Evolutionary conservation across 2,329 filamentous ascomycete genomes (phyloP), one percentile per base, ranked within the genome.

Genomic region (Dothideomycetidae sp.): DNA sequence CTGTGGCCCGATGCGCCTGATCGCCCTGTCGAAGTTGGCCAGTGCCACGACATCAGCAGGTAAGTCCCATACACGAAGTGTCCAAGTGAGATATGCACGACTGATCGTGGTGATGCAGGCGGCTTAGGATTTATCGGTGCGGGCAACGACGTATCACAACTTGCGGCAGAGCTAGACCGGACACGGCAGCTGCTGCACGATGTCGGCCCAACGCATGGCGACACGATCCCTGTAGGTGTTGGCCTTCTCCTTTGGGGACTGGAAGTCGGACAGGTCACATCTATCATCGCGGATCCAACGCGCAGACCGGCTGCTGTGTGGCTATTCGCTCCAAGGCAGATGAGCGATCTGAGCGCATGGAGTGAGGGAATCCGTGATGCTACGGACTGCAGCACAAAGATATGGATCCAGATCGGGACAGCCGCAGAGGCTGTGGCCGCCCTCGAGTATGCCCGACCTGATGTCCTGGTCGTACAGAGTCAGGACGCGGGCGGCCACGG

Each of bases 1-100:
- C 31, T 63, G 65, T 26, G 78, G 76, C 1, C 80, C 80, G 0
- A 83, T 85, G 79, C 70, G 75, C 31, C 63, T 74, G 23, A 71
- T 82, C 37, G 61, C 66, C 47, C 65, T 54, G 50, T 67, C 53
- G 43, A 64, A 51, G 1, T 64, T 83, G 3, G 73, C 76, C 2
- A 59, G 74, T 19, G 67, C 73, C 30, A 67, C 81, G 10, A 74
- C 70, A 2, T 57, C 57, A 46, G 68, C 70, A 19, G 62, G 63
- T 40, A 36, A 11, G 17, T 5, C 5, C n/a, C n/a, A 14, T 5
- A 14, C n/a, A 10, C 15, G 2, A 13, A 9, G 2, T 3, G n/a
- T 13, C 12, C 7, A 9, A 2, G 10, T 3, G 10, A 9, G 9
- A 15, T 10, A 31, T 2, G 7, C 3, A 9, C 29, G n/a, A 12